Percentiles rank a stretch among this genome's conserved stretches.
These are phyloP conservation scores for Clavariopsis aquatica DNA, from an alignment of 495 filamentous ascomycete genomes.

Conservation along the genomic window DNA sequence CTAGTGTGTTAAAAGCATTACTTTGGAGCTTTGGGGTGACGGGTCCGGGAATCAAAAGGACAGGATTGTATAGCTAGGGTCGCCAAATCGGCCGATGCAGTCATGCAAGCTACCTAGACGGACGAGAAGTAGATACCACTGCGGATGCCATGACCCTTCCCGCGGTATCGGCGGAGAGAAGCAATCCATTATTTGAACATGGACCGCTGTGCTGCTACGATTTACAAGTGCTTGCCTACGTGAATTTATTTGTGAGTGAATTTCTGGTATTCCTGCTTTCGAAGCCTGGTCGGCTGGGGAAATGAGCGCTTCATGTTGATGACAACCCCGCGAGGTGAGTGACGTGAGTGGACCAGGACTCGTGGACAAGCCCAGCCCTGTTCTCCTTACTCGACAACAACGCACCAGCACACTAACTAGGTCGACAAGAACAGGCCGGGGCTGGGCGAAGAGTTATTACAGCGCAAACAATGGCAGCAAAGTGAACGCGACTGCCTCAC, in stretches of 20 bases:
- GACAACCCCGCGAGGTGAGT: conserved; percentile 2
- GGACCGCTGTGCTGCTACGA: not conserved
- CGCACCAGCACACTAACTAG: conserved; percentile 9
- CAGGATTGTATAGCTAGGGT: too few relatives aligned
- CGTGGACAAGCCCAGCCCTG: conserved; percentile 12
- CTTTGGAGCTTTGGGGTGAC: not conserved
- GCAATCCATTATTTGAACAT: too few relatives aligned
- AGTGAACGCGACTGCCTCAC: conserved; percentile 17
- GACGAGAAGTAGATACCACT: too few relatives aligned
- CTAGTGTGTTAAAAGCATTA: conserved; percentile 27
- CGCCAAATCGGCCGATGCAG: too few relatives aligned
- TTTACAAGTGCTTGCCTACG: too few relatives aligned
- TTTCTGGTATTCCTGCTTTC: not conserved
- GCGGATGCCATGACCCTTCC: too few relatives aligned
- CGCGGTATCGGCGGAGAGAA: too few relatives aligned
- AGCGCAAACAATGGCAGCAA: conserved; percentile 30
- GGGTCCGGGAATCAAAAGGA: too few relatives aligned
- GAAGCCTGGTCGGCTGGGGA: conserved; percentile 11
- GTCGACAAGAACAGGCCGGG: conserved; percentile 14
- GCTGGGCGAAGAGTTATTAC: conserved; percentile 17
- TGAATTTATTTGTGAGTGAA: too few relatives aligned
- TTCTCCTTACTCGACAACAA: conserved; percentile 25
- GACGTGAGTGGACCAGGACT: conserved; percentile 25
- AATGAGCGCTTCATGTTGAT: conserved; percentile 30
- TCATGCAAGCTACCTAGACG: too few relatives aligned